These are phyloP conservation scores for Begonia fuchsioides DNA, from an alignment of 306 rosid species.

Conservation along the genomic window DNA sequence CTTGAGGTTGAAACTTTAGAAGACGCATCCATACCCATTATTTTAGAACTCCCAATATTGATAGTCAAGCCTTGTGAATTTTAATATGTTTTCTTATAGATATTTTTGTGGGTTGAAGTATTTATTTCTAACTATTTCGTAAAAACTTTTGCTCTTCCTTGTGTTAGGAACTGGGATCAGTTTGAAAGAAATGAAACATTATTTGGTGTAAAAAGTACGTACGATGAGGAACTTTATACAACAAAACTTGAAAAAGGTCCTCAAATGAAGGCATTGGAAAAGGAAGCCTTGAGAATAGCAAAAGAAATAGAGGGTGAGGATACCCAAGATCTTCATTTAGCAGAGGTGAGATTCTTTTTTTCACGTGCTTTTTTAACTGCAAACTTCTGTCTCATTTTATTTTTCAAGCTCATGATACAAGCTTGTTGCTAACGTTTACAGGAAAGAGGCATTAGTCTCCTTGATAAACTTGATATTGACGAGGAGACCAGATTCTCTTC, in stretches of 20 bases:
- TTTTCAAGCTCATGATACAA: conserved; percentile 10
- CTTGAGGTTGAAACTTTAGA: too few species aligned
- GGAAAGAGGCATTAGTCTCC: conserved; percentile 68
- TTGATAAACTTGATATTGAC: conserved; percentile 50
- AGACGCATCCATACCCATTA: too few species aligned
- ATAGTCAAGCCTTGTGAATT: conserved; percentile 1
- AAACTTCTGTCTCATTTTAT: not conserved
- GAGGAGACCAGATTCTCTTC: conserved; percentile 94
- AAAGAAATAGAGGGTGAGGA: conserved; percentile 95
- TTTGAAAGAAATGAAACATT: conserved; percentile 72
- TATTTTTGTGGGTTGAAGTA: not conserved
- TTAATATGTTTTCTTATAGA: not conserved
- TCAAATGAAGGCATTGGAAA: conserved; percentile 54
- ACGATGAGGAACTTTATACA: conserved; percentile 78
- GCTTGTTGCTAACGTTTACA: conserved; percentile 25
- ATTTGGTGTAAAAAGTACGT: conserved; percentile 88
- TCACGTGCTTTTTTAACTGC: conserved; percentile 3
- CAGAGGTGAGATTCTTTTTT: conserved; percentile 56
- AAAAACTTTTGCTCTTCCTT: conserved; percentile 2
- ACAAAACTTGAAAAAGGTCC: conserved; percentile 89
- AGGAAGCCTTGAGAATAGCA: conserved; percentile 69
- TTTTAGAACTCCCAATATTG: conserved; percentile 1
- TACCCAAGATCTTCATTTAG: conserved; percentile 80
- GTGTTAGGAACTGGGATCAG: conserved; percentile 75
- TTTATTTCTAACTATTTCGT: not conserved